Percentiles rank a stretch among this genome's conserved stretches.
Evolutionary conservation across 352 stramenopile genomes (phyloP).

Genomic region (Phytopythium chamaehyphon): DNA sequence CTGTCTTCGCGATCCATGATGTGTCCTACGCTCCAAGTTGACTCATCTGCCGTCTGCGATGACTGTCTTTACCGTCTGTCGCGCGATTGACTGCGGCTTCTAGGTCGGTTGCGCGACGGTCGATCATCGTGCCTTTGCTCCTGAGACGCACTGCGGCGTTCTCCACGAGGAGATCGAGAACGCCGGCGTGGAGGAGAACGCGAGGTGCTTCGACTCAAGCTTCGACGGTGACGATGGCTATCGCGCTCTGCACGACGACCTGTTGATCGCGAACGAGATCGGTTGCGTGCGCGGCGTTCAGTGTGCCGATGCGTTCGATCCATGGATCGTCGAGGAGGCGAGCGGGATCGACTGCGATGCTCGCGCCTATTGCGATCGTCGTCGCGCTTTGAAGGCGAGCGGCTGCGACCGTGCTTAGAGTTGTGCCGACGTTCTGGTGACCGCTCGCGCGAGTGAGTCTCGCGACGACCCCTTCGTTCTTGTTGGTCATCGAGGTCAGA

Average conservation of each 20-base stretch:
- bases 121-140: neutral
- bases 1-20: too few species aligned
- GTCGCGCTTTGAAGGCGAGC: neutral
- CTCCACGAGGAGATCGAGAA: neutral
- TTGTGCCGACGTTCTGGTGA: conserved; percentile 1
- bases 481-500: neutral
- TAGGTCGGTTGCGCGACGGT: neutral
- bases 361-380: neutral
- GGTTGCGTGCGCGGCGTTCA: too few species aligned
- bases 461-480: neutral
- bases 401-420: neutral
- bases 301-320: too few species aligned
- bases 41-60: neutral
- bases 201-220: too few species aligned
- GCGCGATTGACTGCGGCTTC: conserved; percentile 5
- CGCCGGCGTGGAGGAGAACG: too few species aligned
- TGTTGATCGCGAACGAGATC: too few species aligned
- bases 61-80: neutral
- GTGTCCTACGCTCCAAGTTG: neutral
- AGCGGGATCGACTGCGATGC: conserved; percentile 3
- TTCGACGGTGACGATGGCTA: too few species aligned
- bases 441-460: conserved; percentile 3
- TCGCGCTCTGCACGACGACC: too few species aligned
- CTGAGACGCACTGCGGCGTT: neutral
- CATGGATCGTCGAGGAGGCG: neutral